Evolutionary conservation across 1,284 basidiomycete species (phyloP).

Genomic region (Somion occarium): DNA sequence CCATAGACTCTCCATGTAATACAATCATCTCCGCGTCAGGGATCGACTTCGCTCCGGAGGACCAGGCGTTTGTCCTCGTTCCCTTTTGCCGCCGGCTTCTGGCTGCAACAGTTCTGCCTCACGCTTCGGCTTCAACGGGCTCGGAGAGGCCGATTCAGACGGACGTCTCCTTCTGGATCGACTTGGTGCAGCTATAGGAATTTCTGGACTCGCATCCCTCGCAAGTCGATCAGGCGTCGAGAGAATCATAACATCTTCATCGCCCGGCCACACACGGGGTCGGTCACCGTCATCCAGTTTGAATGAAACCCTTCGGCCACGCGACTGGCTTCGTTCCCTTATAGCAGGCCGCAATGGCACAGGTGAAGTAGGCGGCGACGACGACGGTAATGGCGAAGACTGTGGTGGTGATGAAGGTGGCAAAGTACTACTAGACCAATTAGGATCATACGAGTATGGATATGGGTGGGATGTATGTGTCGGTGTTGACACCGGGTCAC

Average conservation of each 20-base stretch:
- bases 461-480: conserved; percentile 34
- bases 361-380: conserved; percentile 24
- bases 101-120: background rate
- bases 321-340: conserved; percentile 23
- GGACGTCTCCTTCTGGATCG: background rate
- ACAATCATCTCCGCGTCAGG: background rate
- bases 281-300: conserved; percentile 22
- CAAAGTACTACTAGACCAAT: conserved; percentile 37
- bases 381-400: conserved; percentile 13
- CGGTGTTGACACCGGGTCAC: conserved; percentile 28
- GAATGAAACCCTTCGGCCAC: conserved; percentile 28
- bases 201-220: conserved; percentile 2
- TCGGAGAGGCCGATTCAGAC: background rate
- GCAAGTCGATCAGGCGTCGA: background rate
- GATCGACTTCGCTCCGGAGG: conserved; percentile 16
- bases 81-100: background rate
- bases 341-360: conserved; percentile 9
- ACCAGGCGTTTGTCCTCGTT: conserved; percentile 24
- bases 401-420: conserved; percentile 36
- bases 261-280: conserved; percentile 11
- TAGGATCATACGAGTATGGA: conserved; percentile 36
- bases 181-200: background rate
- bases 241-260: background rate
- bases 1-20: background rate
- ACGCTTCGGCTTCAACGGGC: conserved; percentile 2